Evolutionary conservation across 768 basidiomycete genomes (phyloP), one percentile per base, ranked within the genome.

Genomic region (Antrodiella citrinella): DNA sequence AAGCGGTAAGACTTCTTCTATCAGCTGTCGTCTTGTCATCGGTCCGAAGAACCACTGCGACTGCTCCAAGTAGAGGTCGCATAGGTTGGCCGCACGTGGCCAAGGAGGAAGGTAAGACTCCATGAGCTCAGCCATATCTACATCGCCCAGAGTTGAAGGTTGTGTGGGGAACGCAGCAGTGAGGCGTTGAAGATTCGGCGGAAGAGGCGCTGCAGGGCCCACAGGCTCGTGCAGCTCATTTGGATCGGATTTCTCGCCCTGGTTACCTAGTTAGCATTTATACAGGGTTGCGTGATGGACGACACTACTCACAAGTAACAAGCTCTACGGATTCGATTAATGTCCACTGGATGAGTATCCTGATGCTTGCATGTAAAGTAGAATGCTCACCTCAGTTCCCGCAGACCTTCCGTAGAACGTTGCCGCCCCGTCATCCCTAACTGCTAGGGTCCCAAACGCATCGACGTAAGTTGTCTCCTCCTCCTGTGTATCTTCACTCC

Each of bases 1-100:
- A 0, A 81, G 78, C 3, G 75, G 70, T 22, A 87, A 61, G 26
- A 81, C 70, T 24, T 86, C 85, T 42, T 87, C 76, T 10, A 83
- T 67, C 39, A 88, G 72, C 53, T 89, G 85, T 13, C 68, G 69
- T 41, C 72, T 69, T 2, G 81, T 81, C 30, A 88, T 77, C 2
- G 84, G 81, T 19, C 84, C 81, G 51, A 85, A 86, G 60, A 87
- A 86, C 86, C 86, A 89, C 0, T 83, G 81, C 2, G 85, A 83
- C 58, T 84, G 81, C n/a, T 82, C 81, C 38, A 87, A 73, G 62
- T 88, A 89, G 11, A 85, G 70, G n/a, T 80, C 74, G 56, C 74
- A 75, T 26, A 89, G 71, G 25, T 77, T 73, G 42, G 65, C 68
- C 0, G 81, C 79, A 30, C 83, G 81, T 5, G 66, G 60, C 73